A percentile compares a stretch with the other conserved stretches of the same genome.
Conservation (phyloP, 1,139 yeast genomes). For the Fermentozyma sake region DNA sequence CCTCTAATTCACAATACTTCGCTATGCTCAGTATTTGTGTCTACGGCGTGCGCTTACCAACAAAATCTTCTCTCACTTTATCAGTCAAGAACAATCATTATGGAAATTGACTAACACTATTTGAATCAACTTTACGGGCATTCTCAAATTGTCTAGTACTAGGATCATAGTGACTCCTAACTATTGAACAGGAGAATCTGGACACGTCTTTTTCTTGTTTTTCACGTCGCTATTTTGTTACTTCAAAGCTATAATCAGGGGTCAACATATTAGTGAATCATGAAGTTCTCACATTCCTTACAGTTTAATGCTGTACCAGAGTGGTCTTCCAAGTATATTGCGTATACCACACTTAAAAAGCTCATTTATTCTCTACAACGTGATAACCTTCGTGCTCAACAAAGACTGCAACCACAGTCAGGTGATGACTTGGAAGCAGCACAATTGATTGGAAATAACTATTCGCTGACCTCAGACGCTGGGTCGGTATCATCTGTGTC, state of each 20-base stretch:
- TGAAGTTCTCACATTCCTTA: slow-evolving; percentile 71
- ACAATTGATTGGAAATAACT: slow-evolving; percentile 22
- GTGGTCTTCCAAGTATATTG: slow-evolving; percentile 68
- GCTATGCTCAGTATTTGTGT: too few relatives aligned
- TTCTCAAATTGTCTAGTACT: not conserved
- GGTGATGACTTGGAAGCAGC: slow-evolving; percentile 26
- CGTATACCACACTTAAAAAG: slow-evolving; percentile 61
- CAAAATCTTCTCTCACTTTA: too few relatives aligned
- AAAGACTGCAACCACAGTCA: slow-evolving; percentile 1
- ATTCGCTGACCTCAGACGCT: slow-evolving; percentile 18
- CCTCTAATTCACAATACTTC: too few relatives aligned
- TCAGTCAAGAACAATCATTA: too few relatives aligned
- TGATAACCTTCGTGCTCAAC: slow-evolving; percentile 36
- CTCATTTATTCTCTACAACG: slow-evolving; percentile 62
- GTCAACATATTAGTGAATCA: too few relatives aligned
- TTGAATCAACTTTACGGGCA: too few relatives aligned
- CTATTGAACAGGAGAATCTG: not conserved
- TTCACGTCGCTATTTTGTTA: not conserved
- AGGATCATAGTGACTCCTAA: not conserved
- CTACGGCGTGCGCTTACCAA: too few relatives aligned
- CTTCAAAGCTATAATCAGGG: too few relatives aligned
- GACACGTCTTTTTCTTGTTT: not conserved
- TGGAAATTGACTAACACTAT: too few relatives aligned
- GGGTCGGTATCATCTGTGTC: slow-evolving; percentile 20
- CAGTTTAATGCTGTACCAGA: slow-evolving; percentile 76